phyloP scores from a whole-genome alignment of 2,329 filamentous ascomycete genomes.

The Claviceps humidiphila region DNA sequence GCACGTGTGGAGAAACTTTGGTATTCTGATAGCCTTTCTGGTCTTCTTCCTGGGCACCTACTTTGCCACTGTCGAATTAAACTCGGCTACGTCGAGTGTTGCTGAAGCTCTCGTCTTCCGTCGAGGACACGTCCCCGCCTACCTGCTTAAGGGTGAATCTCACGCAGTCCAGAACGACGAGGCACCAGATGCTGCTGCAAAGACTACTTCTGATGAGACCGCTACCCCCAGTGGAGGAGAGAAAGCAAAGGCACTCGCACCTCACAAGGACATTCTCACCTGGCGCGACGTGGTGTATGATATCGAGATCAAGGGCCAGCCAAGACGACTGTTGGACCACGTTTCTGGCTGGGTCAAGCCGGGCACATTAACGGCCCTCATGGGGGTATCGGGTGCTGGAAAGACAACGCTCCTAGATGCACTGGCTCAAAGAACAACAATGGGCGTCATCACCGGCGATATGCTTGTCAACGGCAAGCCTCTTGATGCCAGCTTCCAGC shows the following conservation, averaged over 20 bases:
- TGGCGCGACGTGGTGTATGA: conserved; percentile 66
- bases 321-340: conserved; percentile 60
- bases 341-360: conserved; percentile 85
- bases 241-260: conserved; percentile 19
- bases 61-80: conserved; percentile 49
- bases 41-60: conserved; percentile 52
- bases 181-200: conserved; percentile 12
- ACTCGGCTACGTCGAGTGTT: conserved; percentile 47
- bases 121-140: conserved; percentile 35
- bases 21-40: conserved; percentile 52
- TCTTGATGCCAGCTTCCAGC: conserved; percentile 44
- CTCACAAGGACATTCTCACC: conserved; percentile 52
- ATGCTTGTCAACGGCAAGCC: conserved; percentile 51
- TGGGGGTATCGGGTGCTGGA: conserved; percentile 43
- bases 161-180: conserved; percentile 18
- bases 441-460: conserved; percentile 51
- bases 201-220: conserved; percentile 12
- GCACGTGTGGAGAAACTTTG: conserved; percentile 55
- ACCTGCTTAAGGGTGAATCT: conserved; percentile 21
- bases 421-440: conserved; percentile 35
- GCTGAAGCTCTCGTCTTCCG: conserved; percentile 60
- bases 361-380: conserved; percentile 70
- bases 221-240: conserved; percentile 5
- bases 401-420: conserved; percentile 31
- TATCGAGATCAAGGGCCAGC: conserved; percentile 58